These are phyloP conservation scores for Globisporangium okanoganense DNA, from an alignment of 352 stramenopile genomes.

Conservation along the genomic window DNA sequence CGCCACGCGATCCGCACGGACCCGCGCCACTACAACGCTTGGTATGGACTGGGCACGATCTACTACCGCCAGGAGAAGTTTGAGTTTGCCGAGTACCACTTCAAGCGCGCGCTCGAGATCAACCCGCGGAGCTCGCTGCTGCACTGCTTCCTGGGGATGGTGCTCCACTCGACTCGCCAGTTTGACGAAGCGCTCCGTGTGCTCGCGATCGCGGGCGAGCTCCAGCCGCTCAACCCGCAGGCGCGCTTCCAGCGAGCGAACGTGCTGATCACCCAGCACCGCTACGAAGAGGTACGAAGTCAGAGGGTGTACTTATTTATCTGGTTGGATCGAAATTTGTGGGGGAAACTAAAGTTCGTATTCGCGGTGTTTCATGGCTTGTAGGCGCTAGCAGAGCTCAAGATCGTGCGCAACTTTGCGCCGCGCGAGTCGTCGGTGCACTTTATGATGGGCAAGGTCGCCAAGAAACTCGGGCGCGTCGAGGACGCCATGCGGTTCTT, in stretches of 20 bases:
- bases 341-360: background rate
- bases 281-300: slow-evolving; percentile 72
- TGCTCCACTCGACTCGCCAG: slow-evolving; percentile 88
- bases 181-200: slow-evolving; percentile 90
- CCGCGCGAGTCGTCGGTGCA: slow-evolving; percentile 96
- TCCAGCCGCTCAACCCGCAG: slow-evolving; percentile 94
- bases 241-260: slow-evolving; percentile 93
- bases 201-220: slow-evolving; percentile 79
- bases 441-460: slow-evolving; percentile 96
- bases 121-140: slow-evolving; percentile 94
- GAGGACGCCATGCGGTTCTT: slow-evolving; percentile 96
- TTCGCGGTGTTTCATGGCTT: background rate
- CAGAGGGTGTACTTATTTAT: background rate
- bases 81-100: slow-evolving; percentile 97
- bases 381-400: slow-evolving; percentile 88
- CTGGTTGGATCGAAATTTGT: background rate
- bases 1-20: slow-evolving; percentile 92
- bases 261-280: slow-evolving; percentile 92
- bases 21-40: slow-evolving; percentile 92
- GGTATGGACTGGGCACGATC: slow-evolving; percentile 92
- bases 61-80: slow-evolving; percentile 98
- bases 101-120: slow-evolving; percentile 90
- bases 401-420: slow-evolving; percentile 90
- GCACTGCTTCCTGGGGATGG: slow-evolving; percentile 95
- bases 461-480: slow-evolving; percentile 78